Base-by-base conservation (phyloP, 2,329 filamentous ascomycete species). In the Penicillium glabrum region DNA sequence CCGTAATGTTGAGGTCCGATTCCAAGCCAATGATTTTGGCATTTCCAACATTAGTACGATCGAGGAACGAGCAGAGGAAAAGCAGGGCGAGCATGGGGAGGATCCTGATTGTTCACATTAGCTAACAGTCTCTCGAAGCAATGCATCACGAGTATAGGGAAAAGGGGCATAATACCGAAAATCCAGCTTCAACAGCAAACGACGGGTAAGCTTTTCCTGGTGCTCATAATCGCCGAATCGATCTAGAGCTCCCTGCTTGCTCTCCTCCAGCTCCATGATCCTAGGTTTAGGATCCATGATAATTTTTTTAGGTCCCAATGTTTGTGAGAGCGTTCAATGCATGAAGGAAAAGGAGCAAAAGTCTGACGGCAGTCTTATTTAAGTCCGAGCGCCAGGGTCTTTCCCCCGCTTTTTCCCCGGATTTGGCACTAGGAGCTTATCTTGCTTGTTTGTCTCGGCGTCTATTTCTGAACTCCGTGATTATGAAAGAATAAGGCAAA, bases 41-140 rank as follows among this genome's bases (percentile, higher is more conserved):
- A 66, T 90, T 89, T 37, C 87, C 88, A 37, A 90, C 85, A 67
- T 90, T 90, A n/a, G 87, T 89, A 43, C 88, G 81, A 70, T 90
- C 88, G 54, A 84, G 77, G 61, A 84, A 83, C 1, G 86, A 88
- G 72, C 84, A 88, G 10, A 89, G 77, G 62, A 88, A 88, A 1
- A 89, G 75, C 0, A 89, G 65, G 0, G 85, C 81, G n/a, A 90
- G 78, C 7, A 86, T 72, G 0, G 86, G 86, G 7, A 89, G 75
- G 26, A 89, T 82, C 48, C 84, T 87, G 54, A 24, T 19, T 9
- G 21, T 21, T 26, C 46, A 3, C 13, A 9, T 50, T 27, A 50
- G 47, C 47, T 31, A 4, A 10, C 3, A 1, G 11, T 21, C 27
- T 13, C 19, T 13, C 0, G 5, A 1, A 41, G 4, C 19, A 11